A percentile compares a stretch with the other conserved stretches of the same genome.
Evolutionary conservation across 2,329 filamentous ascomycete species (phyloP).

Genomic region (Neonectria sp.): DNA sequence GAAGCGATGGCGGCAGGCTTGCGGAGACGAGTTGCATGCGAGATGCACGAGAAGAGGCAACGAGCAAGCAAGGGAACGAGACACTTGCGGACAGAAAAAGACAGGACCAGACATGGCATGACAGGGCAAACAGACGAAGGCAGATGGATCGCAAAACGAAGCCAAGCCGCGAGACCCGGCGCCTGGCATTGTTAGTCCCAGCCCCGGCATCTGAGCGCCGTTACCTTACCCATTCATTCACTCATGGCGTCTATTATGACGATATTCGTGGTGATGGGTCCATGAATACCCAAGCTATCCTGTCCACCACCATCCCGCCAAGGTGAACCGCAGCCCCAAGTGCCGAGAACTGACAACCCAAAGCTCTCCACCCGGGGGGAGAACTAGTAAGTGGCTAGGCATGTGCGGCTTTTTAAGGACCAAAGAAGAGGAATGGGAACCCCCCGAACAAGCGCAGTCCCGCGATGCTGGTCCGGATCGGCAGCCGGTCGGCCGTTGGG

Average conservation of each 20-base stretch:
- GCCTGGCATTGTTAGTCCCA: background rate
- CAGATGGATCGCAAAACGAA: background rate
- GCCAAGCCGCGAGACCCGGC: background rate
- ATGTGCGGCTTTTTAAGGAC: slow-evolving; percentile 12
- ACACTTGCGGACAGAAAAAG: background rate
- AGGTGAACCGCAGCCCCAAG: background rate
- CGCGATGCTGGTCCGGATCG: slow-evolving; percentile 21
- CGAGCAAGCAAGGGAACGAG: background rate
- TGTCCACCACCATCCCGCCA: background rate
- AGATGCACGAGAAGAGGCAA: slow-evolving; percentile 8
- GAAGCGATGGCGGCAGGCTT: slow-evolving; percentile 3
- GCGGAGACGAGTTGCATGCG: slow-evolving; percentile 1
- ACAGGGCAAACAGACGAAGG: background rate
- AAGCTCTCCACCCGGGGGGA: background rate
- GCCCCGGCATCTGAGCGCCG: background rate
- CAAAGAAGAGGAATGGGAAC: slow-evolving; percentile 3
- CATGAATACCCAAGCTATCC: no score
- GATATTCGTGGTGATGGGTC: background rate
- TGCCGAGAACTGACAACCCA: slow-evolving; percentile 10
- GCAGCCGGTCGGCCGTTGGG: slow-evolving; percentile 26
- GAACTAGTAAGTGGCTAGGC: background rate
- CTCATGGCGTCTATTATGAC: background rate
- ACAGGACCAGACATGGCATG: no score
- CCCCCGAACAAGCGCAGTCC: slow-evolving; percentile 5
- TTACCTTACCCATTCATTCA: slow-evolving; percentile 9